Base-by-base conservation (phyloP, 495 filamentous ascomycete genomes). In the Penicillium macrosclerotiorum region DNA sequence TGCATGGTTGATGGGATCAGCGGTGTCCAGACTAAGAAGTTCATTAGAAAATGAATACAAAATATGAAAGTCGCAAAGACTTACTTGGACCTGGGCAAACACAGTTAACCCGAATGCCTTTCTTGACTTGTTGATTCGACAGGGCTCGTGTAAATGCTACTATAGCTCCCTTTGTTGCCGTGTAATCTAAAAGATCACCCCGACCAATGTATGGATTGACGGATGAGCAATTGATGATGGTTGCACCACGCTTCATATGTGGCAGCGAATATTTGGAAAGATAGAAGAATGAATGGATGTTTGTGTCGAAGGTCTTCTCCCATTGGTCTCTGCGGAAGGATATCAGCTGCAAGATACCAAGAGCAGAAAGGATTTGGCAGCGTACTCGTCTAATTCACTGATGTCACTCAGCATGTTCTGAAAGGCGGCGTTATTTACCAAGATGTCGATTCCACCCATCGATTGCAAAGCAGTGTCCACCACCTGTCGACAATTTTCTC, bases 161-260 rank as follows among this genome's bases (percentile, higher is more conserved):
- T 48, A 93, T 87, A 42, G 88, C 88, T 38, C 89, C 89, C 60
- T 94, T 94, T 30, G 82, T 86, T 7, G 85, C 79, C 2, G 88
- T 90, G 68, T 95, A 93, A 68, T 95, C 89, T 20, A 94, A 77
- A 1, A 94, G 78, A 57, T 93, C 88, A 1, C 83, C 83, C 11
- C 86, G 84, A 24, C 88, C 88, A 48, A 89, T 80, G 71, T 92
- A 95, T 23, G 83, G 84, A 65, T 93, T 93, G 43, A 93, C 71
- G 7, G 77, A 88, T 34, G 86, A 83, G 65, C 86, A 89, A 65
- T 91, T 92, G 73, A 93, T 90, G 61, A 94, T 90, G 17, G 80
- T 84, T 42, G 79, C 77, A 25, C 88, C 88, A n/a, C 65, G 64
- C 61, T 80, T 80, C 80, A 95, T 83, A 65, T 90, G 85, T 1